These are phyloP conservation scores for Phylloporus sp. DNA, from an alignment of 768 basidiomycete species.

Conservation along the genomic window DNA sequence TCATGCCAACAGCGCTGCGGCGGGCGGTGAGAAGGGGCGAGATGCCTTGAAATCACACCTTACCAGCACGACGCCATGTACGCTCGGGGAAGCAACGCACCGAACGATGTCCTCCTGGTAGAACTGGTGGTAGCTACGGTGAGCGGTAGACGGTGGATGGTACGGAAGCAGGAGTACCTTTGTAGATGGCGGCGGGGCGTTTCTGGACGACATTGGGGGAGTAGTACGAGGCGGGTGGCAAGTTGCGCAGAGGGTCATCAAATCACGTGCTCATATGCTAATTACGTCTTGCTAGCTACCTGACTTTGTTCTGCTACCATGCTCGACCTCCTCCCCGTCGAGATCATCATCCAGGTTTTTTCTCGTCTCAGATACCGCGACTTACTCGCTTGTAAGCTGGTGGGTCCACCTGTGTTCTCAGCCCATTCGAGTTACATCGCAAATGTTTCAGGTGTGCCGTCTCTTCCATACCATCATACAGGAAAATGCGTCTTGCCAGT, in stretches of 20 bases:
- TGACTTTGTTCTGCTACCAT: not conserved
- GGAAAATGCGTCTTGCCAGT: conserved; percentile 35
- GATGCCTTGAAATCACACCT: conserved; percentile 12
- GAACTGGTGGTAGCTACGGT: conserved; percentile 37
- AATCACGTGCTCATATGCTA: conserved; percentile 19
- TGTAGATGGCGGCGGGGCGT: conserved; percentile 25
- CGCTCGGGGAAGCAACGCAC: conserved; percentile 36
- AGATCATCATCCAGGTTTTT: conserved; percentile 24
- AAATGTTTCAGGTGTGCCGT: conserved; percentile 31
- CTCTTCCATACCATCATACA: conserved; percentile 27
- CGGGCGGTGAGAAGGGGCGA: conserved; percentile 5
- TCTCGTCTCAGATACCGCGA: conserved; percentile 18
- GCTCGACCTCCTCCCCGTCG: conserved; percentile 19
- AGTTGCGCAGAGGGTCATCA: not conserved
- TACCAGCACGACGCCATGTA: conserved; percentile 67
- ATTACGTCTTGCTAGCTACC: not conserved
- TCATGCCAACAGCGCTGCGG: conserved; percentile 85
- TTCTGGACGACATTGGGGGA: conserved; percentile 28
- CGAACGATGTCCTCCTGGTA: conserved; percentile 68
- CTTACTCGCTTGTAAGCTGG: conserved; percentile 28
- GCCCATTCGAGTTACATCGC: not conserved
- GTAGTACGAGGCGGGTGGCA: not conserved
- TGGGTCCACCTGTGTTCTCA: conserved; percentile 5
- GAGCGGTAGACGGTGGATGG: not conserved
- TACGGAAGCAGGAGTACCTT: conserved; percentile 24